Percentiles rank a stretch among this genome's conserved stretches.
These are phyloP conservation scores for Tetrastigma voinierianum DNA, from an alignment of 164 flowering plant genomes.

Conservation along the genomic window DNA sequence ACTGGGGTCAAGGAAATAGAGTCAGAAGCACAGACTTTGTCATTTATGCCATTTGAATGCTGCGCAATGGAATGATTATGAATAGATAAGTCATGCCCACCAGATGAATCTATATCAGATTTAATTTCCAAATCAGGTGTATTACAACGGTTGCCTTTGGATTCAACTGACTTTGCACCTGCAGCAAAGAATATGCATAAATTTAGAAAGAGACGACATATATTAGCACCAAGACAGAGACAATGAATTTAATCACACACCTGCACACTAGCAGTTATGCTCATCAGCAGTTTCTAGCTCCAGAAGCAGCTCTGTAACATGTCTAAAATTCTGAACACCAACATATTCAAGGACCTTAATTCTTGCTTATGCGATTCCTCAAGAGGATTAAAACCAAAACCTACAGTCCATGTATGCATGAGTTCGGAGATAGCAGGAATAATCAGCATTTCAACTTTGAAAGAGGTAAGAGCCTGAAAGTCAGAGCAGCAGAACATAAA, in stretches of 20 bases:
- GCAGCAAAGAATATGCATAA: not conserved
- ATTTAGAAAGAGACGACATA: not conserved
- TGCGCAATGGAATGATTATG: conserved; percentile 13
- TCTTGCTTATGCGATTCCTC: conserved; percentile 70
- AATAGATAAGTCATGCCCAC: conserved; percentile 14
- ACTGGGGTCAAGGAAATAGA: conserved; percentile 15
- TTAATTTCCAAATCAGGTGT: conserved; percentile 19
- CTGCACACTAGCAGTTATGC: conserved; percentile 20
- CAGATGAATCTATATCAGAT: conserved; percentile 28
- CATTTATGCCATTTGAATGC: conserved; percentile 9
- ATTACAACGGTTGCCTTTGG: not conserved
- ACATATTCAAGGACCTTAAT: conserved; percentile 72
- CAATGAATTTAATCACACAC: conserved; percentile 14
- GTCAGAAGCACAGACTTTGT: conserved; percentile 18
- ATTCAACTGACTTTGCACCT: conserved; percentile 10
- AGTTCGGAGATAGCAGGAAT: conserved; percentile 92
- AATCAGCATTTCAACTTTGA: conserved; percentile 74
- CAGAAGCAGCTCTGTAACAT: conserved; percentile 66
- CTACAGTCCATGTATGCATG: conserved; percentile 76
- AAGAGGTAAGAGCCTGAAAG: conserved; percentile 64
- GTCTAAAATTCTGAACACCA: conserved; percentile 90
- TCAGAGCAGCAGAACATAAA: not conserved
- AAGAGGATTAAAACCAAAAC: conserved; percentile 71
- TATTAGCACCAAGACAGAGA: not conserved
- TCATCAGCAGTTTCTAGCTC: conserved; percentile 29